Percentiles rank a stretch among this genome's conserved stretches.
These are phyloP conservation scores for Blastomyces gilchristii DNA, from an alignment of 2,329 filamentous ascomycete genomes.

Conservation along the genomic window DNA sequence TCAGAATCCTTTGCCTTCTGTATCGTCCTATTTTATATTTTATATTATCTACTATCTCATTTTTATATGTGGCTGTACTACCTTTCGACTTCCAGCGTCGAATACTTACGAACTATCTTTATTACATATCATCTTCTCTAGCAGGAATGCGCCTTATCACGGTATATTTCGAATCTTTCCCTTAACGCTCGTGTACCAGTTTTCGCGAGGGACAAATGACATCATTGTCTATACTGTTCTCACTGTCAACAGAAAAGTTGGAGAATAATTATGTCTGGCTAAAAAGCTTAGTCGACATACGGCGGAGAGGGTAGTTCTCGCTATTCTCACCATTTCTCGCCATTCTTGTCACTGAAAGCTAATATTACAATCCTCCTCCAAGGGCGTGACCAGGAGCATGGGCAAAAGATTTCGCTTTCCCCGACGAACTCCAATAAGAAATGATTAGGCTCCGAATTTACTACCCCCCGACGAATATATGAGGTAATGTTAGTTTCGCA, in stretches of 20 bases:
- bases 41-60: not conserved
- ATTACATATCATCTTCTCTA: not conserved
- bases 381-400: not conserved
- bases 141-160: not conserved
- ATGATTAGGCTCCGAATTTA: too few species aligned
- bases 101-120: not conserved
- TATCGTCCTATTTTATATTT: not conserved
- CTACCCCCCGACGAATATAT: not conserved
- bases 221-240: not conserved
- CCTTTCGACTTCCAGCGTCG: not conserved
- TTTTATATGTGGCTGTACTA: not conserved
- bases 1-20: not conserved
- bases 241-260: not conserved
- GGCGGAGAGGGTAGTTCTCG: too few species aligned
- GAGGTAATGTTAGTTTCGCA: not conserved
- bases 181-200: too few species aligned
- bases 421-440: not conserved
- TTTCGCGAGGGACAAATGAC: not conserved
- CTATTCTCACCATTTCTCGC: too few species aligned
- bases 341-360: too few species aligned
- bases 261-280: not conserved
- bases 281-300: too few species aligned
- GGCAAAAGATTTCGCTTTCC: not conserved
- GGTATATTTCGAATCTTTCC: not conserved
- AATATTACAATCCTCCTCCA: not conserved